phyloP scores from a whole-genome alignment of 176 grass and related monocot species.

The Juncus effusus region DNA sequence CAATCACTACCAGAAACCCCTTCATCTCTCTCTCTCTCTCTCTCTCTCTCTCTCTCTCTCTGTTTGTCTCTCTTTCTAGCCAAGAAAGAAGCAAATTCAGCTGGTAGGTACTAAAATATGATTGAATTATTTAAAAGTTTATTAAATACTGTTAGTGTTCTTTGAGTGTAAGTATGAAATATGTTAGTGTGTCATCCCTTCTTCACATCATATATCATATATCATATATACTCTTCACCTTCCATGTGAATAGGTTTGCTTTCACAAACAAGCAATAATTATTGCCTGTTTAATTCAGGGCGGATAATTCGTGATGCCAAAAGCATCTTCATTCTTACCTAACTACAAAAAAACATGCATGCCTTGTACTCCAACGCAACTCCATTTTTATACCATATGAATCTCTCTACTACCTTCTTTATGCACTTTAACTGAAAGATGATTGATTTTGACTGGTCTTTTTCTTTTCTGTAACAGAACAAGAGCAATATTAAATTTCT shows the following conservation, averaged over 20 bases:
- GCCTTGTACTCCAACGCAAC: too few relatives aligned
- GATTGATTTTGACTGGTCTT: background rate
- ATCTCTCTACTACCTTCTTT: background rate
- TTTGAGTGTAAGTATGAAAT: constrained; percentile 53
- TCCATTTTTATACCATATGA: constrained; percentile 16
- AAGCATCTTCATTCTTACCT: constrained; percentile 24
- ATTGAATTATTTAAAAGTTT: background rate
- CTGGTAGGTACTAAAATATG: background rate
- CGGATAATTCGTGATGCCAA: constrained; percentile 33
- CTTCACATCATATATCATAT: constrained; percentile 32
- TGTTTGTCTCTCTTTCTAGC: too few relatives aligned
- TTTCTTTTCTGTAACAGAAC: background rate
- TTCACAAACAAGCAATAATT: constrained; percentile 8
- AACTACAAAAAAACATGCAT: background rate
- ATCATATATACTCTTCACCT: background rate
- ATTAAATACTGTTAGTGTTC: constrained; percentile 1
- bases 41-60: constrained; percentile 20
- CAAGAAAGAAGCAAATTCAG: constrained; percentile 7
- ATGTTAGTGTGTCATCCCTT: constrained; percentile 32
- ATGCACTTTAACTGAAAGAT: too few relatives aligned
- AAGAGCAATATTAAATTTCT: background rate
- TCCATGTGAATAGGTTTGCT: constrained; percentile 18
- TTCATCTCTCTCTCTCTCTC: constrained; percentile 30
- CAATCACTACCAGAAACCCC: constrained; percentile 17
- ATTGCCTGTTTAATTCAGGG: background rate